These are phyloP conservation scores for Spinacia oleracea DNA, from an alignment of 179 eudicot species.

Conservation along the genomic window DNA sequence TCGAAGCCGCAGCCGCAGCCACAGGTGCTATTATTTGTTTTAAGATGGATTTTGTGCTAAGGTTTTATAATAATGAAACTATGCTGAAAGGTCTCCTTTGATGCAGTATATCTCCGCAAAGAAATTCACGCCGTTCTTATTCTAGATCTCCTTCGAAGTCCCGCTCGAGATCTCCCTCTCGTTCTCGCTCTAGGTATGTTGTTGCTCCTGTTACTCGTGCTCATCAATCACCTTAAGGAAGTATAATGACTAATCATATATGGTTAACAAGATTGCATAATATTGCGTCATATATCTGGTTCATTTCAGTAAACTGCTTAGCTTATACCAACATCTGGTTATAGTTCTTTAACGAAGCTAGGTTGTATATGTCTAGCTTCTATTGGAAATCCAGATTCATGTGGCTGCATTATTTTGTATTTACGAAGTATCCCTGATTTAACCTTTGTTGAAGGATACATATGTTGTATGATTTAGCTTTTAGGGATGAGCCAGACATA, in stretches of 20 bases:
- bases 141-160: conserved; percentile 62
- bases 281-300: background rate
- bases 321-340: background rate
- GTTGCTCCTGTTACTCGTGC: background rate
- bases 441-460: background rate
- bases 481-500: background rate
- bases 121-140: conserved; percentile 47
- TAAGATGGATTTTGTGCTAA: background rate
- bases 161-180: conserved; percentile 44
- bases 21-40: conserved; percentile 33
- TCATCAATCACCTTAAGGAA: background rate
- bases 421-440: background rate
- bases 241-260: background rate
- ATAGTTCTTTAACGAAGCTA: background rate
- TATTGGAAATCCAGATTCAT: background rate
- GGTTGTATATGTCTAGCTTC: background rate
- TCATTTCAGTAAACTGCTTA: background rate
- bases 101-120: conserved; percentile 57
- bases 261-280: background rate
- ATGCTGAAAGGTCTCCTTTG: conserved; percentile 11
- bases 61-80: background rate
- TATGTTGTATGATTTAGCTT: background rate
- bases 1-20: conserved; percentile 58
- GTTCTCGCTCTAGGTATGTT: conserved; percentile 53
- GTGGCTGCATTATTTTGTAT: background rate